Conservation (phyloP, 371 early-diverging fungal species). For the Haplosporangium sp. region DNA sequence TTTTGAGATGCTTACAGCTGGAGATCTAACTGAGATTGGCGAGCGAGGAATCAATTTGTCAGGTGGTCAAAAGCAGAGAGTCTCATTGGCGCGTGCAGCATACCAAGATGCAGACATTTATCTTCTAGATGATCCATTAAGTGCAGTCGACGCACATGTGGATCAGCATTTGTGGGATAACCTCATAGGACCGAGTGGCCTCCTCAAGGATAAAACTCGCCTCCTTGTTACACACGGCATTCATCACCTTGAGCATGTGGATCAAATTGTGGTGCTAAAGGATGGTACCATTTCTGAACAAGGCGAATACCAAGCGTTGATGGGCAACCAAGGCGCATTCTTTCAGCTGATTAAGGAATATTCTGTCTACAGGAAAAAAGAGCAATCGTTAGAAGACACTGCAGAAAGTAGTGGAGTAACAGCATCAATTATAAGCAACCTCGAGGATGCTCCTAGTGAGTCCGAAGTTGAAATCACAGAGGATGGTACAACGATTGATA, state of each 20-base stretch:
- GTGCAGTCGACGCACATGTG: slow-evolving; percentile 94
- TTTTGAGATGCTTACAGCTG: slow-evolving; percentile 77
- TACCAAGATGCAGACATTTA: slow-evolving; percentile 68
- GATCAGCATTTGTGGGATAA: slow-evolving; percentile 81
- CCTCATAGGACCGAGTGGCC: slow-evolving; percentile 83
- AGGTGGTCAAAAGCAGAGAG: slow-evolving; percentile 81
- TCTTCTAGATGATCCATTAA: slow-evolving; percentile 69
- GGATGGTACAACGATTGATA: slow-evolving; percentile 33
- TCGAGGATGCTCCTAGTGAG: neutral
- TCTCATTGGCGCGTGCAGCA: slow-evolving; percentile 59
- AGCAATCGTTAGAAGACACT: neutral
- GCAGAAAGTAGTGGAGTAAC: neutral
- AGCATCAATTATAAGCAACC: too few species aligned
- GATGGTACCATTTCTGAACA: slow-evolving; percentile 81
- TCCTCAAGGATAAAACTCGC: slow-evolving; percentile 85
- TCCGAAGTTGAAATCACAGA: slow-evolving; percentile 10
- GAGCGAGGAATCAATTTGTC: slow-evolving; percentile 92
- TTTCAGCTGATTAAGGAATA: slow-evolving; percentile 62
- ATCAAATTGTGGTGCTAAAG: slow-evolving; percentile 81
- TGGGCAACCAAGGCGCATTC: slow-evolving; percentile 55
- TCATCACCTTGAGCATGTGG: slow-evolving; percentile 78
- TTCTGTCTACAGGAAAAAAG: slow-evolving; percentile 30
- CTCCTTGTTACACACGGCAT: slow-evolving; percentile 86
- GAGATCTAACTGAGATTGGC: slow-evolving; percentile 94
- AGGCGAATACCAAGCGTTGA: slow-evolving; percentile 62